phyloP scores from a whole-genome alignment of 192 early-diverging fungal species.

The Paraglomus occultum region DNA sequence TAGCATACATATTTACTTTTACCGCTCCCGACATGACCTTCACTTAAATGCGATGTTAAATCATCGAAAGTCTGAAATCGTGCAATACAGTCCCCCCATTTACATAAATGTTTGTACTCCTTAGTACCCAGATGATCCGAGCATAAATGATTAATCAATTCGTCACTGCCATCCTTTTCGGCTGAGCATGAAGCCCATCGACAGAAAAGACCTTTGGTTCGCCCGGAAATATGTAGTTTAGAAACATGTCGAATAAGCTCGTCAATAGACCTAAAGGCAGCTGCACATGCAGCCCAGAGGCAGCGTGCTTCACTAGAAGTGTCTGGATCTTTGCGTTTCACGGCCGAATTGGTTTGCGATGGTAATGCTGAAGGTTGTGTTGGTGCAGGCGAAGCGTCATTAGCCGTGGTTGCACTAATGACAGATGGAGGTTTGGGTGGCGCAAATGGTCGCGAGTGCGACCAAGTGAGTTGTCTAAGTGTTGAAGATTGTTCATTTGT shows the following conservation, averaged over 20 bases:
- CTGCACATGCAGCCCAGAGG: constrained; percentile 50
- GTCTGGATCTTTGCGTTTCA: constrained; percentile 21
- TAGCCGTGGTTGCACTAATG: not conserved
- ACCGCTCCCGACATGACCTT: constrained; percentile 62
- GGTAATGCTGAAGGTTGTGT: not conserved
- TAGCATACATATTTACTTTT: constrained; percentile 53
- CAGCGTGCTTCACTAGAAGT: constrained; percentile 33
- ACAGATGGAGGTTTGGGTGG: not conserved
- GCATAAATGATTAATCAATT: constrained; percentile 61
- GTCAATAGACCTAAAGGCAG: constrained; percentile 48
- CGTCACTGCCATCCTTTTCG: constrained; percentile 47
- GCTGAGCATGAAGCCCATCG: constrained; percentile 62
- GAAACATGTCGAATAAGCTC: constrained; percentile 54
- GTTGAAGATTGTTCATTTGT: not conserved
- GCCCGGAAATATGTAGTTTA: constrained; percentile 41
- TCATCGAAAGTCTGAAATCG: constrained; percentile 61
- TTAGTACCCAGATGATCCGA: constrained; percentile 50
- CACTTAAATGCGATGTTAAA: constrained; percentile 61
- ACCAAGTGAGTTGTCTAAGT: not conserved
- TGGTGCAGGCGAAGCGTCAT: not conserved
- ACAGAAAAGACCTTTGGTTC: constrained; percentile 45
- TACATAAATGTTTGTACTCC: constrained; percentile 62
- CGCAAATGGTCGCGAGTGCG: not conserved
- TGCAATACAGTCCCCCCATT: constrained; percentile 65
- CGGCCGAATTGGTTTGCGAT: not conserved